phyloP scores from a whole-genome alignment of 768 basidiomycete species.

The Lactarius hatsudake region DNA sequence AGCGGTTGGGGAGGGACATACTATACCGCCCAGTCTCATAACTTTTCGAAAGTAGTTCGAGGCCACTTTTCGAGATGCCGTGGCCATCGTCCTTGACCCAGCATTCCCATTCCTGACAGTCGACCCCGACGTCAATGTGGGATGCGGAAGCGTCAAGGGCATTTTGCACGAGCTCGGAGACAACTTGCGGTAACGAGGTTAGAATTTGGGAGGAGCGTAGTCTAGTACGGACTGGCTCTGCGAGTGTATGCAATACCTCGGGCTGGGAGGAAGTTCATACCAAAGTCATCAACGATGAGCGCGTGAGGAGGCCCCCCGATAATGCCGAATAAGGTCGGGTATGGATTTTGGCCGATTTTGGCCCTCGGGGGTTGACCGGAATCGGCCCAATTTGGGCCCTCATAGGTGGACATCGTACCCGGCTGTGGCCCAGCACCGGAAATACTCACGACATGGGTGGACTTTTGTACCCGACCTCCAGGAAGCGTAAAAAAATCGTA shows the following conservation, averaged over 20 bases:
- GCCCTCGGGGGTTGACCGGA: too few relatives aligned
- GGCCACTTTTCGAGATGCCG: conserved; percentile 64
- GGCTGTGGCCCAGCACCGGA: too few relatives aligned
- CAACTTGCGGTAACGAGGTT: conserved; percentile 73
- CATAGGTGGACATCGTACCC: too few relatives aligned
- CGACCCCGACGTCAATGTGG: conserved; percentile 67
- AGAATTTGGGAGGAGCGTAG: conserved; percentile 84
- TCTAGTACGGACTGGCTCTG: conserved; percentile 58
- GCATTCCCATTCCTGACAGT: conserved; percentile 76
- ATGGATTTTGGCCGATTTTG: too few relatives aligned
- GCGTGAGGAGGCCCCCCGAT: too few relatives aligned
- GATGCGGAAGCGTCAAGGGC: conserved; percentile 77
- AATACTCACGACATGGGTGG: too few relatives aligned
- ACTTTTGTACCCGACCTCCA: too few relatives aligned
- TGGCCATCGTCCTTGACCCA: conserved; percentile 84
- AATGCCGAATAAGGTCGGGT: too few relatives aligned
- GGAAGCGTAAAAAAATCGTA: too few relatives aligned
- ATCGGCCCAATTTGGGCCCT: too few relatives aligned
- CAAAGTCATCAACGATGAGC: background rate
- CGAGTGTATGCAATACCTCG: conserved; percentile 37
- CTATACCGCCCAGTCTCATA: conserved; percentile 62
- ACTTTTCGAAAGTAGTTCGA: conserved; percentile 52
- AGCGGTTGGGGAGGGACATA: conserved; percentile 38
- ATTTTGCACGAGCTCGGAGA: conserved; percentile 89
- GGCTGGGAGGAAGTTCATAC: background rate